Evolutionary conservation across 495 filamentous ascomycete species (phyloP), one percentile per base, ranked within the genome.

Genomic region (Cudoniella acicularis): DNA sequence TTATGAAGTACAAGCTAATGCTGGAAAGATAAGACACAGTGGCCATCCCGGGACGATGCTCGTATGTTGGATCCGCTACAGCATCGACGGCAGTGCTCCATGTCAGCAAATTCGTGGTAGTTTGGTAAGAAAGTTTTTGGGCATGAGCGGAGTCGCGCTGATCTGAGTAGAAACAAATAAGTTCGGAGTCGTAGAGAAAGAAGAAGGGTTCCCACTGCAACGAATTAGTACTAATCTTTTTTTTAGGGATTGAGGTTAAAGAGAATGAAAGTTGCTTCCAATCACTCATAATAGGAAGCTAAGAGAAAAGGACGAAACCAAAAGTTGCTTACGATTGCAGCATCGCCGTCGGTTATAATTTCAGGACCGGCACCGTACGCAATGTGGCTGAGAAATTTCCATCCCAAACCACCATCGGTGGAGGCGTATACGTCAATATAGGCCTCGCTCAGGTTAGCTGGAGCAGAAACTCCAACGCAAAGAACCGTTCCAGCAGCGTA

Each of bases 181-280:
- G 65, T 58, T 81, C 72, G 49, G 77, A 70, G 24, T 84, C 71
- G 64, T 82, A 64, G 8, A 74, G 52, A 70, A 87, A 56, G 18
- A 89, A 67, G 64, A 83, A 87, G 0, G 86, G 86, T 69, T 90
- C 87, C 87, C 86, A 89, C n/a, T n/a, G n/a, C n/a, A n/a, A n/a
- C n/a, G n/a, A n/a, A n/a, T n/a, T n/a, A n/a, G n/a, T n/a, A n/a
- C n/a, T n/a, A n/a, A n/a, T n/a, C n/a, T n/a, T n/a, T n/a, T n/a
- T n/a, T n/a, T n/a, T n/a, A n/a, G n/a, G n/a, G n/a, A n/a, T n/a
- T n/a, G n/a, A n/a, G n/a, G n/a, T n/a, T n/a, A n/a, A n/a, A n/a
- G n/a, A n/a, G n/a, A n/a, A n/a, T n/a, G n/a, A n/a, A n/a, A n/a
- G n/a, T n/a, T n/a, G n/a, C n/a, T n/a, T n/a, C n/a, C n/a, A n/a